phyloP scores from a whole-genome alignment of 1,284 basidiomycete genomes.

The Boletellus deceptivus region DNA sequence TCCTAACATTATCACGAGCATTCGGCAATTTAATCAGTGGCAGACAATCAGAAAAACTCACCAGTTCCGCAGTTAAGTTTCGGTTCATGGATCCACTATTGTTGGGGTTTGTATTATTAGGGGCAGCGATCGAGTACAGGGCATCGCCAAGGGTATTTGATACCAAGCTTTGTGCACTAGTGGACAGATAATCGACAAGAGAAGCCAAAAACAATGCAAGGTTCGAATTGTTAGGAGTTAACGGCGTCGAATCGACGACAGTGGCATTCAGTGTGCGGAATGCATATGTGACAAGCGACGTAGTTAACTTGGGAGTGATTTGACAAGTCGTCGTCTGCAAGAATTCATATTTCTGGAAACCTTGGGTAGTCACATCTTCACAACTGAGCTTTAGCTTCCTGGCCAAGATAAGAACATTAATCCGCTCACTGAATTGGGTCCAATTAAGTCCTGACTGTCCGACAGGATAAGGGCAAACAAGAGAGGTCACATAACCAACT shows the following conservation, averaged over 20 bases:
- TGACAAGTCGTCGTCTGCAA: conserved; percentile 8
- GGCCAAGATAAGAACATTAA: neutral
- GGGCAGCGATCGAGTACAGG: conserved; percentile 5
- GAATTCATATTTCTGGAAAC: conserved; percentile 5
- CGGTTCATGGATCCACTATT: neutral
- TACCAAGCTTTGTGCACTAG: conserved; percentile 1
- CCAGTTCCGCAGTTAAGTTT: conserved; percentile 1
- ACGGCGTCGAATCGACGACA: neutral
- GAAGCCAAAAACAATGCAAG: conserved; percentile 8
- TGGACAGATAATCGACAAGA: conserved; percentile 2
- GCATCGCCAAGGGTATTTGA: conserved; percentile 11
- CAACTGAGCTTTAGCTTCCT: neutral
- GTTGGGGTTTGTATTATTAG: neutral
- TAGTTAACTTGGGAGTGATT: conserved; percentile 9
- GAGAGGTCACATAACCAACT: conserved; percentile 7
- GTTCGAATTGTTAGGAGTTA: neutral
- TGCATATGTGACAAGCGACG: conserved; percentile 1
- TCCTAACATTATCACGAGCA: neutral
- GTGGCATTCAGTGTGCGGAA: neutral
- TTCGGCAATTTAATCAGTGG: neutral
- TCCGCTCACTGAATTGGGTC: neutral
- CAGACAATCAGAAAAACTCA: neutral
- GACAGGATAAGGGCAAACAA: conserved; percentile 7
- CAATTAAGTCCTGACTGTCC: neutral
- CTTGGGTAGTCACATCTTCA: conserved; percentile 3